Evolutionary conservation across 495 filamentous ascomycete species (phyloP).

Genomic region (Penicillium lagena): DNA sequence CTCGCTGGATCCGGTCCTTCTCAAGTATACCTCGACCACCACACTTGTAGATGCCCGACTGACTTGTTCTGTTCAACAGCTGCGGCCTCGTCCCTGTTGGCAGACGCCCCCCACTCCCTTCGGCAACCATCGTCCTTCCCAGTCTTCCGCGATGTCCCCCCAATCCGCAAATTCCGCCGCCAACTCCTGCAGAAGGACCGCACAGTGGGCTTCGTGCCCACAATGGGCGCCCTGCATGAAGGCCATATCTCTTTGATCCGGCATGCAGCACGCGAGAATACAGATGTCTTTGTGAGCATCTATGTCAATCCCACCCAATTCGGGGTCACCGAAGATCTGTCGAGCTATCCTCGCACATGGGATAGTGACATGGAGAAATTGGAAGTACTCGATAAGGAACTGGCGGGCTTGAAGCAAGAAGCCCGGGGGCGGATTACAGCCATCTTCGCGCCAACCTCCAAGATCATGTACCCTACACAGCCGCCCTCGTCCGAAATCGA

Average conservation of each 20-base stretch:
- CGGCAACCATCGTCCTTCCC: slow-evolving; percentile 43
- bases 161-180: slow-evolving; percentile 65
- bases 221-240: slow-evolving; percentile 92
- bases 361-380: slow-evolving; percentile 63
- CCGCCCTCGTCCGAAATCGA: slow-evolving; percentile 75
- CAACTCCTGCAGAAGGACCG: slow-evolving; percentile 60
- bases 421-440: slow-evolving; percentile 63
- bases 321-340: slow-evolving; percentile 80
- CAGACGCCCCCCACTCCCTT: slow-evolving; percentile 14
- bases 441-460: slow-evolving; percentile 77
- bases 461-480: slow-evolving; percentile 79
- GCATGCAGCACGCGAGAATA: slow-evolving; percentile 75
- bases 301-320: slow-evolving; percentile 98
- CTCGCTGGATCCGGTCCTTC: slow-evolving; percentile 19
- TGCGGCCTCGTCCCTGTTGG: slow-evolving; percentile 22
- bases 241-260: slow-evolving; percentile 87
- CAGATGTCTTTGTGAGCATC: slow-evolving; percentile 78
- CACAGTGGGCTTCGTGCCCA: slow-evolving; percentile 83
- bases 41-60: no score
- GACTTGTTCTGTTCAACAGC: background rate
- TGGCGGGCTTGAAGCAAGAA: slow-evolving; percentile 39
- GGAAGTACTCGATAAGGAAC: slow-evolving; percentile 60
- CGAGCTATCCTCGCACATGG: slow-evolving; percentile 88
- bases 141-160: slow-evolving; percentile 66
- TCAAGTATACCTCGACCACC: slow-evolving; percentile 14